A percentile compares a stretch with the other conserved stretches of the same genome.
phyloP scores from a whole-genome alignment of 495 filamentous ascomycete species.

The Astrothelium macrocarpum region DNA sequence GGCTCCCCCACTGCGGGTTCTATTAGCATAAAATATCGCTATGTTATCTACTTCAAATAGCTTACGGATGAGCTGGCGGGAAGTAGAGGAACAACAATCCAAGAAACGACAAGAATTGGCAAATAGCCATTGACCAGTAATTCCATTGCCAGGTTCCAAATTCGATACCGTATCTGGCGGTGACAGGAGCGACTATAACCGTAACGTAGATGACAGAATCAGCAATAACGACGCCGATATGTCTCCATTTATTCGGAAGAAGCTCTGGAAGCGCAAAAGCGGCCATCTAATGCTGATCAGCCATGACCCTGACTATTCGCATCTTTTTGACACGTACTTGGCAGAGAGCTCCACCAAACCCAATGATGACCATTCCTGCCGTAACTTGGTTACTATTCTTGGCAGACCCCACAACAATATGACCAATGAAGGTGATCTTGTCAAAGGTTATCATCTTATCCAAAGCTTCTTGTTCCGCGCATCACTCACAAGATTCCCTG shows the following conservation, averaged over 20 bases:
- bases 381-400: constrained; percentile 13
- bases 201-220: constrained; percentile 26
- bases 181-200: constrained; percentile 29
- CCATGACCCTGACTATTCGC: neutral
- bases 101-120: constrained; percentile 11
- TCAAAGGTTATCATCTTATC: neutral
- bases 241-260: constrained; percentile 33
- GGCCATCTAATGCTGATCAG: constrained; percentile 18
- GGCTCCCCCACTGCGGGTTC: neutral
- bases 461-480: neutral
- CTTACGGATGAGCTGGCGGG: constrained; percentile 15
- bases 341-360: constrained; percentile 20
- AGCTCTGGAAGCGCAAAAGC: constrained; percentile 33
- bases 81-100: constrained; percentile 10
- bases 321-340: neutral
- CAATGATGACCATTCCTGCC: constrained; percentile 16
- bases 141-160: constrained; percentile 18
- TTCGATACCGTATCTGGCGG: constrained; percentile 23
- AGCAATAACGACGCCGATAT: constrained; percentile 25
- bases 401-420: constrained; percentile 16
- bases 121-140: constrained; percentile 11
- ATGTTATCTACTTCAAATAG: neutral
- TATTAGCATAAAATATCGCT: neutral
- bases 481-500: constrained; percentile 18
- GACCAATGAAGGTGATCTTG: constrained; percentile 11